phyloP scores from a whole-genome alignment of 78 protist species.

The Dictyostelium capitatum region DNA sequence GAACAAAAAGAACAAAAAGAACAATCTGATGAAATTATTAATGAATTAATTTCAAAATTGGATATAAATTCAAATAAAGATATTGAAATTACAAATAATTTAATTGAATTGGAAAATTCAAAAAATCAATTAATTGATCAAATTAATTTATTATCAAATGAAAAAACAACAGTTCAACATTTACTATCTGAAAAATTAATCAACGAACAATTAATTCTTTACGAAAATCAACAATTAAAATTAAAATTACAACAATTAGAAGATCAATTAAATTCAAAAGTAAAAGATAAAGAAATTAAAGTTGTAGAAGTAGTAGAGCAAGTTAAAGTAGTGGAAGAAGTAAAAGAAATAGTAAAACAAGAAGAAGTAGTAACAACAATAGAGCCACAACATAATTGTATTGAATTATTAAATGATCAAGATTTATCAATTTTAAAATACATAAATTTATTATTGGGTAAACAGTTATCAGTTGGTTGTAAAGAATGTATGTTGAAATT shows the following conservation, averaged over 20 bases:
- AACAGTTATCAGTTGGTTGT: neutral
- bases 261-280: conserved; percentile 6
- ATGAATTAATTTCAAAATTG: neutral
- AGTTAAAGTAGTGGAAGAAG: neutral
- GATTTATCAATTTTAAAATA: conserved; percentile 14
- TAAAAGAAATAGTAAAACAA: neutral
- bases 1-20: neutral
- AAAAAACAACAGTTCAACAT: neutral
- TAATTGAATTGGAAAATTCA: neutral
- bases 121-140: conserved; percentile 20
- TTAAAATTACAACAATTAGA: neutral
- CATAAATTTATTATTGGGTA: neutral
- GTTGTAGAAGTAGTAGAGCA: neutral
- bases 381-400: neutral
- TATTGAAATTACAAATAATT: neutral
- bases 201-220: neutral
- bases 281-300: neutral
- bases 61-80: neutral
- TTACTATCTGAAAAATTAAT: neutral
- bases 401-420: neutral
- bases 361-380: neutral
- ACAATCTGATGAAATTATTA: neutral
- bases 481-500: neutral
- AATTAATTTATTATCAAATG: neutral
- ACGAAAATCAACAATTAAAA: conserved; percentile 39